Conservation (phyloP, 345 rosid species). For the Aquilaria malaccensis region DNA sequence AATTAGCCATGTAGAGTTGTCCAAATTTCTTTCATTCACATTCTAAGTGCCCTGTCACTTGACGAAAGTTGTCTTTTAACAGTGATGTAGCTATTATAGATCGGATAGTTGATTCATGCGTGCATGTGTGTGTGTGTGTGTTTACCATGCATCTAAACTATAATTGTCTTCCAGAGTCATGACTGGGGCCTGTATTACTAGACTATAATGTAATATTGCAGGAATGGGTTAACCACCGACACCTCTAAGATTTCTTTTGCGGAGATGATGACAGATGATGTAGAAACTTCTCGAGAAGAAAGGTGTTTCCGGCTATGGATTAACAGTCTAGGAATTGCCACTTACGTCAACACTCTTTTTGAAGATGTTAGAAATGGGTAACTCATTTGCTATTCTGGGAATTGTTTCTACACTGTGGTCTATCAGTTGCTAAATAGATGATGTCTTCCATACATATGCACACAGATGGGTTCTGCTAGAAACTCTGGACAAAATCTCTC, state of each 20-base stretch:
- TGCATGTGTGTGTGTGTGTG: no score
- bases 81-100: no score
- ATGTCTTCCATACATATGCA: not conserved
- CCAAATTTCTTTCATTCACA: no score
- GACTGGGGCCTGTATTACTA: constrained; percentile 7
- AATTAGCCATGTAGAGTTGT: no score
- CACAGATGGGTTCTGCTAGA: constrained; percentile 92
- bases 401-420: no score
- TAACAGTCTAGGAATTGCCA: constrained; percentile 80
- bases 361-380: constrained; percentile 97
- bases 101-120: no score
- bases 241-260: constrained; percentile 63
- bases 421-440: no score
- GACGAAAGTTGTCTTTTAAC: no score
- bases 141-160: no score
- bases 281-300: constrained; percentile 89
- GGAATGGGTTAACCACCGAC: constrained; percentile 73
- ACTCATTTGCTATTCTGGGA: constrained; percentile 14
- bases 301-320: constrained; percentile 99
- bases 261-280: constrained; percentile 99
- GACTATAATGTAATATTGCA: constrained; percentile 27
- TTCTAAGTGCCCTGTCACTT: no score
- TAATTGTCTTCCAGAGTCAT: no score
- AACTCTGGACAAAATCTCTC: constrained; percentile 66
- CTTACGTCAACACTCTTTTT: constrained; percentile 78